A percentile compares a stretch with the other conserved stretches of the same genome.
Evolutionary conservation across 768 basidiomycete genomes (phyloP).

Genomic region (Leccinellum albellum): DNA sequence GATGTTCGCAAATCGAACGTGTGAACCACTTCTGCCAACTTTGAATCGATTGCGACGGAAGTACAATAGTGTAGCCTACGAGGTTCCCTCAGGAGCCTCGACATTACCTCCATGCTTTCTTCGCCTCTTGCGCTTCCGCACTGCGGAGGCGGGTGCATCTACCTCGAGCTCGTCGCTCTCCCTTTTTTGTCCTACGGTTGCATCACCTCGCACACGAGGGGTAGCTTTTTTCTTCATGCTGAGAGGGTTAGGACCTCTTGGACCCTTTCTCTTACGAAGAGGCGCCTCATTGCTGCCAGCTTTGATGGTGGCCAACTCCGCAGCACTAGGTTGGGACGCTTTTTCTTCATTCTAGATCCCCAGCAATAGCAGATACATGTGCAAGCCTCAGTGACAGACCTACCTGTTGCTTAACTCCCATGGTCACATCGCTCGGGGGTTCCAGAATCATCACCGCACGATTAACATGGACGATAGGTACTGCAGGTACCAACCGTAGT

Average conservation of each 20-base stretch:
- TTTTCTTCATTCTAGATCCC: constrained; percentile 59
- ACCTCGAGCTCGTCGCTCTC: constrained; percentile 1
- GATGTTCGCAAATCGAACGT: not conserved
- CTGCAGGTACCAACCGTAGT: constrained; percentile 73
- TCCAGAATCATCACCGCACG: constrained; percentile 91
- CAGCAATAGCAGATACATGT: not conserved
- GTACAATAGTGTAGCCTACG: not conserved
- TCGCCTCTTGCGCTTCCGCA: constrained; percentile 25
- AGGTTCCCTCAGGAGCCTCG: not conserved
- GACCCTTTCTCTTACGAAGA: constrained; percentile 60
- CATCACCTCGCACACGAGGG: not conserved
- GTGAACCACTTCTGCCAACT: not conserved
- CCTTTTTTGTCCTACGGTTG: constrained; percentile 18
- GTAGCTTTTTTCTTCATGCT: constrained; percentile 85
- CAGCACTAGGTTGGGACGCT: constrained; percentile 46
- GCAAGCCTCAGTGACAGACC: constrained; percentile 12
- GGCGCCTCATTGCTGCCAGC: constrained; percentile 31
- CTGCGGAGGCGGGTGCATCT: accelerated
- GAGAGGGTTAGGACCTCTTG: constrained; percentile 88
- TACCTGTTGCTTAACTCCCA: constrained; percentile 62
- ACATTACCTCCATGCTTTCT: constrained; percentile 3
- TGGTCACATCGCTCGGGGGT: constrained; percentile 78
- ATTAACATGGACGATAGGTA: constrained; percentile 89
- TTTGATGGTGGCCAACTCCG: constrained; percentile 46
- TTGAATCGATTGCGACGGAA: not conserved